Conservation (phyloP, 306 rosid species). For the Cucumis hystrix region DNA sequence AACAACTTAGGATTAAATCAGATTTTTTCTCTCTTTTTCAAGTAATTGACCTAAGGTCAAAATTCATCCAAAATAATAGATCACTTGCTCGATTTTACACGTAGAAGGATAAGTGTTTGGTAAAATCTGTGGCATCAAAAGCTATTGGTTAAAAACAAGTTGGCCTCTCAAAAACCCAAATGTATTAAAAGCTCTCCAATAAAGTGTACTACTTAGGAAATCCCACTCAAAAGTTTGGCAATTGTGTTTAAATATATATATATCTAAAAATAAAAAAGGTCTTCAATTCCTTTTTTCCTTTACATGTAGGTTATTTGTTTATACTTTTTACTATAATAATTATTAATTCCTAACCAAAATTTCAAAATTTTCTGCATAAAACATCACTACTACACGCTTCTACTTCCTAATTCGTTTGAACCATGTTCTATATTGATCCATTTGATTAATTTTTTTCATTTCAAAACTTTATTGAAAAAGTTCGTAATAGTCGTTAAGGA, state of each 20-base stretch:
- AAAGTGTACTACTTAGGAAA: not conserved
- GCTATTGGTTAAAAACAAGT: not conserved
- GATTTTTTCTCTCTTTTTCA: too few species aligned
- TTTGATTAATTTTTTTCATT: too few species aligned
- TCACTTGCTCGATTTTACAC: not conserved
- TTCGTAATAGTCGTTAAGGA: not conserved
- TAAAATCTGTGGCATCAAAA: not conserved
- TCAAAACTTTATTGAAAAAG: not conserved
- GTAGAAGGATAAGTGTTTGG: not conserved
- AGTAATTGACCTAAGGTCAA: too few species aligned
- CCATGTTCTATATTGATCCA: too few species aligned
- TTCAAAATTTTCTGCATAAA: not conserved
- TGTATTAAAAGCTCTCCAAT: not conserved
- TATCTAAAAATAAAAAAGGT: too few species aligned
- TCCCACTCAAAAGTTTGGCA: not conserved
- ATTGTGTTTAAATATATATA: not conserved
- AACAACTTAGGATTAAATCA: too few species aligned
- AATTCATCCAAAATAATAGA: not conserved
- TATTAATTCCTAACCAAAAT: not conserved
- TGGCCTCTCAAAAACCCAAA: not conserved
- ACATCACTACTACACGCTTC: not conserved
- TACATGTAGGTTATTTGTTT: not conserved
- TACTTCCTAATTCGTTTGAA: not conserved
- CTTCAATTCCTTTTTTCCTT: not conserved
- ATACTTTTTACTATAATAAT: not conserved